These are phyloP conservation scores for Rosa lucieae DNA, from an alignment of 306 rosid genomes.

Conservation along the genomic window DNA sequence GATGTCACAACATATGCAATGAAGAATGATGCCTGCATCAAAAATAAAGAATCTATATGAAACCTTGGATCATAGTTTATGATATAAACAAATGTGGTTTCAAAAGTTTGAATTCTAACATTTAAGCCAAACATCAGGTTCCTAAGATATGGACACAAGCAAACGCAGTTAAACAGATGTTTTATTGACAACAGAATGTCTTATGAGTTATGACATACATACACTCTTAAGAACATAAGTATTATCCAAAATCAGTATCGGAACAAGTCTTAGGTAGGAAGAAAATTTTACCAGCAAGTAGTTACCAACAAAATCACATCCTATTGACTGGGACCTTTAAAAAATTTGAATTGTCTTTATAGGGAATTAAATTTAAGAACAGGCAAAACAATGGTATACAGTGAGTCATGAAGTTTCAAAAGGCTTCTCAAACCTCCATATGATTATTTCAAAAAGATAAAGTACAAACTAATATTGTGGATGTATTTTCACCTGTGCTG, in stretches of 20 bases:
- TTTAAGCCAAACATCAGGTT: neutral
- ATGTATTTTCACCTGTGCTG: constrained; percentile 64
- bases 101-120: neutral
- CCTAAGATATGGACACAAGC: neutral
- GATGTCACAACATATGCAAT: constrained; percentile 63
- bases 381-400: neutral
- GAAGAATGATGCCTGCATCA: constrained; percentile 82
- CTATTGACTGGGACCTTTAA: neutral
- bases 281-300: neutral
- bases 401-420: constrained; percentile 1
- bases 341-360: neutral
- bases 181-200: neutral
- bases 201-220: too few relatives aligned
- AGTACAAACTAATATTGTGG: neutral
- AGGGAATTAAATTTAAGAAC: neutral
- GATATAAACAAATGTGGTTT: neutral
- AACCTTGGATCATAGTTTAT: neutral
- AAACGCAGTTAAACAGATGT: neutral
- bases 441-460: neutral
- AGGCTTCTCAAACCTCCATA: neutral
- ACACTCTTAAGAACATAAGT: neutral
- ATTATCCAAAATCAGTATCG: neutral
- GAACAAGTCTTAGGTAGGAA: neutral
- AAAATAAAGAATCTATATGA: constrained; percentile 11
- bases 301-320: neutral